Base-by-base conservation (phyloP, 1,284 basidiomycete genomes). In the Ustilago xerochloae region DNA sequence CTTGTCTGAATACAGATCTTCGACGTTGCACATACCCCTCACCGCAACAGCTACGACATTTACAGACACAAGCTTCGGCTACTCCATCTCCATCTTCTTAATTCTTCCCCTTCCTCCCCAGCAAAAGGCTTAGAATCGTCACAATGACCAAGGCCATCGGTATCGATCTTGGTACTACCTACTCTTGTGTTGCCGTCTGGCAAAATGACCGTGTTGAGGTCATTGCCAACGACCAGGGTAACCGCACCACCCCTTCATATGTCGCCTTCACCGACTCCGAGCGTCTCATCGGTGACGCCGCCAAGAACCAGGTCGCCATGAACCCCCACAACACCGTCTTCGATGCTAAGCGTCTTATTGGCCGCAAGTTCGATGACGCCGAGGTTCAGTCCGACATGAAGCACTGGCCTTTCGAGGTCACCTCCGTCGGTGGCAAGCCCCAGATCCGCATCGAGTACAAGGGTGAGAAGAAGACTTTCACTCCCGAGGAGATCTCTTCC, bases 181-280 rank as follows among this genome's bases (percentile, higher is more conserved):
- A 87, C 86, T 91, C 91, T 18, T 65, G 79, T 73, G 77, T 77
- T 50, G 94, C 92, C 89, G 94, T 97, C 77, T 97, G 94, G 94
- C 92, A 94, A 88, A 94, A 97, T 81, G 94, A 97, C 88, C 93
- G 94, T 84, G 95, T 97, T 77, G 95, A 97, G 88, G 96, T 96
- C 87, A 84, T 83, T 56, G 76, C 93, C 87, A 94, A 96, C 87
- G 94, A 97, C 88, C 94, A 96, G 88, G 94, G 94, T 85, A 97
- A 97, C 89, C 91, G 94, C 67, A 97, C 94, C 29, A 97, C 94
- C 16, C 94, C 94, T 39, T 97, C 82, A 49, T 84, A 84, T 62
- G 75, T 84, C 51, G 82, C 81, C 50, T 84, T 81, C 77, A 84
- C 81, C 80, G 93, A 96, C 85, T 91, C 88, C 69, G 94, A 97